These are phyloP conservation scores for Hibiscus mutabilis DNA, from an alignment of 345 rosid genomes.

Conservation along the genomic window DNA sequence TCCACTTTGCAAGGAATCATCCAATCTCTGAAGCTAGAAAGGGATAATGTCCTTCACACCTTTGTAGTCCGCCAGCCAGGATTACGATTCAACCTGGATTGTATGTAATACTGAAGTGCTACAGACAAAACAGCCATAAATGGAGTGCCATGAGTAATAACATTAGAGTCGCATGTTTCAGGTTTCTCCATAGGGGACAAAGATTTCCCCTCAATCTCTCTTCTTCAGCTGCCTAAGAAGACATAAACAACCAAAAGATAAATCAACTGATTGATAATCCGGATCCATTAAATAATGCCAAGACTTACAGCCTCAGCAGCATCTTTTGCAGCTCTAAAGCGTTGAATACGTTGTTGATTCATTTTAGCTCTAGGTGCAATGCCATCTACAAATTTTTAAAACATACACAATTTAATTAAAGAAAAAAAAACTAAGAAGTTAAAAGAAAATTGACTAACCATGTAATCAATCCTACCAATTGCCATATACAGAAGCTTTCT, in stretches of 20 bases:
- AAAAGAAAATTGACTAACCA: neutral
- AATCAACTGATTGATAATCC: conserved; percentile 2
- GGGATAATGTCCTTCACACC: conserved; percentile 44
- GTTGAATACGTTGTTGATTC: conserved; percentile 95
- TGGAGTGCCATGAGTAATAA: conserved; percentile 93
- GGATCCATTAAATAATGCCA: conserved; percentile 2
- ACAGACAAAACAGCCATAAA: conserved; percentile 87
- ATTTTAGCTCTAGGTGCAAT: conserved; percentile 99
- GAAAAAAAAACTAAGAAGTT: neutral
- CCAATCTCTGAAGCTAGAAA: conserved; percentile 31
- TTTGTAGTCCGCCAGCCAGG: conserved; percentile 79
- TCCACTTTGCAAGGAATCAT: conserved; percentile 42
- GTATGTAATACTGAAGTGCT: conserved; percentile 86
- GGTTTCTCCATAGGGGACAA: conserved; percentile 63
- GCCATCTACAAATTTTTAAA: conserved; percentile 52
- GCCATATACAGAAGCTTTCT: conserved; percentile 95
- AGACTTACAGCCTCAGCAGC: conserved; percentile 81
- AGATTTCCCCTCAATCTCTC: conserved; percentile 57
- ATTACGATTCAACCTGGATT: conserved; percentile 69
- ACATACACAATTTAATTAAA: conserved; percentile 5
- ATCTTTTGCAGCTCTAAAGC: conserved; percentile 96
- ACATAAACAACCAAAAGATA: conserved; percentile 7
- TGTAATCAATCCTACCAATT: conserved; percentile 52
- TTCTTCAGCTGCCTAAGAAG: conserved; percentile 82
- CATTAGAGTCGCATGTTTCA: conserved; percentile 88